A percentile compares a stretch with the other conserved stretches of the same genome.
Evolutionary conservation across 2,329 filamentous ascomycete genomes (phyloP).

Genomic region (Chaetomium sp.): DNA sequence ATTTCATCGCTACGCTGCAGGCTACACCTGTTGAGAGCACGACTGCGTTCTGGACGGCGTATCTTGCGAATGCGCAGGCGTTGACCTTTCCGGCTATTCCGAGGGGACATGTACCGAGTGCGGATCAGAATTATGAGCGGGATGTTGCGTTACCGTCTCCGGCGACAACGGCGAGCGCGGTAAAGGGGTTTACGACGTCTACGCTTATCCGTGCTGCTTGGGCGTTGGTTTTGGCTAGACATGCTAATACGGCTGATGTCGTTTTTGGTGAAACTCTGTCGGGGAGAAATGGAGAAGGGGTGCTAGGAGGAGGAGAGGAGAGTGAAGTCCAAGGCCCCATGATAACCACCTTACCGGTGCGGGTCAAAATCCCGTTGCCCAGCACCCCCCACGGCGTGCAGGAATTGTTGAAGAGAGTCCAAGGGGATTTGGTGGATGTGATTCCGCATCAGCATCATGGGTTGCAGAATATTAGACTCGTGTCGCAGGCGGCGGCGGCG

Average conservation of each 20-base stretch:
- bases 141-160: not conserved
- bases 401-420: not conserved
- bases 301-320: conserved; percentile 27
- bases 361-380: conserved; percentile 14
- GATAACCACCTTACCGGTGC: conserved; percentile 20
- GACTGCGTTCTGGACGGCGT: conserved; percentile 36
- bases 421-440: not conserved
- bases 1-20: conserved; percentile 42
- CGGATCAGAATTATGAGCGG: not conserved
- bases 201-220: conserved; percentile 54
- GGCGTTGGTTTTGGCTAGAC: conserved; percentile 47
- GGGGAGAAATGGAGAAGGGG: conserved; percentile 11
- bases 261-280: conserved; percentile 42
- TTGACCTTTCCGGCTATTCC: conserved; percentile 4
- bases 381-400: not conserved
- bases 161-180: not conserved
- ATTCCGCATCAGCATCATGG: conserved; percentile 11
- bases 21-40: conserved; percentile 32
- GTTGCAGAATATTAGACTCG: conserved; percentile 5
- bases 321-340: conserved; percentile 18
- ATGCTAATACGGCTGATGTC: conserved; percentile 42
- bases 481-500: not conserved
- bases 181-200: conserved; percentile 37
- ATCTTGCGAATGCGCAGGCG: conserved; percentile 1
- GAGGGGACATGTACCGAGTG: conserved; percentile 1